Evolutionary conservation across 257 asterid genomes (phyloP), one percentile per base, ranked within the genome.

Genomic region (Ligustrum vulgare): DNA sequence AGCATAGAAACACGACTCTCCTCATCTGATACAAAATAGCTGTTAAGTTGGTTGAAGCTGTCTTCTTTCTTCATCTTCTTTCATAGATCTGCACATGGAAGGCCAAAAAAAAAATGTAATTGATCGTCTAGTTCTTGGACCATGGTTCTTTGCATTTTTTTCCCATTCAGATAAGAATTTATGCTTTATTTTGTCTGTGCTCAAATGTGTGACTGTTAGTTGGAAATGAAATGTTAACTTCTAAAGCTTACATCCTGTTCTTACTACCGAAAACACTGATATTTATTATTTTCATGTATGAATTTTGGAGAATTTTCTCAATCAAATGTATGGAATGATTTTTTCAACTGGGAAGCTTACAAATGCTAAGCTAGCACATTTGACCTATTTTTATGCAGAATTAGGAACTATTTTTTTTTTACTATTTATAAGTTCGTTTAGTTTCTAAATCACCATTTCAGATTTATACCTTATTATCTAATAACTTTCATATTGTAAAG

Each of bases 81-180:
- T n/a, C n/a, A n/a, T 79, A 72, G 78, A 73, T 84, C 80, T 73
- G 13, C 84, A 37, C 43, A 67, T 65, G 83, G 74, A 35, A 84
- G 85, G 78, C 85, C 75, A 25, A 84, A 84, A 80, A 34, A 94
- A 94, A n/a, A n/a, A n/a, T n/a, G n/a, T n/a, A 71, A 79, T 77
- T 18, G 91, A 88, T 86, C 97, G 74, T 88, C 84, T 92, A 65
- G 76, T 89, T 78, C 88, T 89, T 54, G 99, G 97, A 72, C 93
- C 96, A n/a, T n/a, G 97, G 98, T 92, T 69, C 76, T 43, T 25
- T 37, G 32, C 58, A 60, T n/a, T n/a, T 68, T 45, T 2, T 66
- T 77, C 28, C 35, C 45, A n/a, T 71, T 9, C 58, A 16, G 60
- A 71, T 2, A 56, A 28, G 20, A 11, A 49, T 28, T 74, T 20